A percentile compares a stretch with the other conserved stretches of the same genome.
Evolutionary conservation across 23 red algal species (phyloP).

Genomic region (Agarophyton chilense): DNA sequence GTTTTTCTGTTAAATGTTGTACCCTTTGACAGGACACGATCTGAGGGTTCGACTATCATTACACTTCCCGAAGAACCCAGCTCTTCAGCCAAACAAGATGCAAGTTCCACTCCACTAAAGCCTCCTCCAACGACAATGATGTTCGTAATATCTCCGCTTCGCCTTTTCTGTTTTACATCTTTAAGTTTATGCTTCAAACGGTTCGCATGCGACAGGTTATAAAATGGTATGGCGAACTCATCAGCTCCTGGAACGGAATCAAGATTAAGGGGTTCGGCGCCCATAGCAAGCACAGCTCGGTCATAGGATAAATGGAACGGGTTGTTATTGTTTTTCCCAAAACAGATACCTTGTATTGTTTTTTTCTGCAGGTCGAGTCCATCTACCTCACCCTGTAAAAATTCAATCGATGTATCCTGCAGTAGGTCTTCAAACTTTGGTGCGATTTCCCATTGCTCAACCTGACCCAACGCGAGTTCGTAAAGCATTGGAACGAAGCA

Average conservation of each 20-base stretch:
- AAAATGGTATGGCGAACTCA: slow-evolving; percentile 79
- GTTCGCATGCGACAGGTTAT: slow-evolving; percentile 59
- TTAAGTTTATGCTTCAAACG: slow-evolving; percentile 52
- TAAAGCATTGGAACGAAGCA: slow-evolving; percentile 96
- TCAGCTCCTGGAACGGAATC: slow-evolving; percentile 70
- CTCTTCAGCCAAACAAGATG: slow-evolving; percentile 84
- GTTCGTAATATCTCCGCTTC: slow-evolving; percentile 40
- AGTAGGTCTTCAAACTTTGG: slow-evolving; percentile 83
- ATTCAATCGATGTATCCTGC: slow-evolving; percentile 58
- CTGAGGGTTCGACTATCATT: slow-evolving; percentile 72
- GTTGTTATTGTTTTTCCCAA: slow-evolving; percentile 6
- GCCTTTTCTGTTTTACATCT: background rate
- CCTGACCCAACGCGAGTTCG: slow-evolving; percentile 81
- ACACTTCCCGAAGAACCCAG: slow-evolving; percentile 68
- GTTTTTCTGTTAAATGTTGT: slow-evolving; percentile 65
- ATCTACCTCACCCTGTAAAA: slow-evolving; percentile 63
- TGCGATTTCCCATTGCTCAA: slow-evolving; percentile 91
- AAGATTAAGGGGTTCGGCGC: slow-evolving; percentile 37
- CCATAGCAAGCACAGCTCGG: slow-evolving; percentile 80
- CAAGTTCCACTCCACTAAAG: slow-evolving; percentile 90
- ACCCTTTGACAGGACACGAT: slow-evolving; percentile 48
- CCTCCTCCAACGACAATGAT: slow-evolving; percentile 88
- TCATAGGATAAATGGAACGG: slow-evolving; percentile 74
- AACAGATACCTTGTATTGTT: slow-evolving; percentile 19
- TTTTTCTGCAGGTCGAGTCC: slow-evolving; percentile 58